Conservation (phyloP, 257 asterid genomes). For the Rehmannia glutinosa region DNA sequence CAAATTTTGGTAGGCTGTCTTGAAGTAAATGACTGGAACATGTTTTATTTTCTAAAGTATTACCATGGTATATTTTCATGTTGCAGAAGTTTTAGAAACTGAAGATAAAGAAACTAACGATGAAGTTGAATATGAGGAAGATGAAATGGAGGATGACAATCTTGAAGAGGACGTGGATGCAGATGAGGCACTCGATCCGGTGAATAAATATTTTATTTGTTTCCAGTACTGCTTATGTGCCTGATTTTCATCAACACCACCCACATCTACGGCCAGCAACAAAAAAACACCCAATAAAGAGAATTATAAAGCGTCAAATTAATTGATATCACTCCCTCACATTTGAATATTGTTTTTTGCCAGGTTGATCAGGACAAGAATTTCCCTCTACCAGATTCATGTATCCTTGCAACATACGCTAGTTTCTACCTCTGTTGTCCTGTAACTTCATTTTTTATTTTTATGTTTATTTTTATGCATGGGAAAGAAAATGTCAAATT, state of each 20-base stretch:
- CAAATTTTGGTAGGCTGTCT: neutral
- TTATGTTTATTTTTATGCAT: neutral
- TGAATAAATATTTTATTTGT: constrained; percentile 13
- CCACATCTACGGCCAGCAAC: neutral
- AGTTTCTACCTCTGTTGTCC: neutral
- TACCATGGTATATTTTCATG: constrained; percentile 7
- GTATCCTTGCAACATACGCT: no score
- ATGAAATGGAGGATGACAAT: constrained; percentile 63
- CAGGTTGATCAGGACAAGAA: constrained; percentile 54
- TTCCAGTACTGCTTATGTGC: neutral
- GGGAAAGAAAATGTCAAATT: neutral
- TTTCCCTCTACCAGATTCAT: constrained; percentile 36
- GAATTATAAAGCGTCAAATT: neutral
- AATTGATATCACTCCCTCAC: neutral
- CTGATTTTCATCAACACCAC: neutral
- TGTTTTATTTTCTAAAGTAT: neutral
- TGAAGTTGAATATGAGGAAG: constrained; percentile 54
- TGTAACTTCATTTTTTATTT: neutral
- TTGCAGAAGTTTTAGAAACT: constrained; percentile 37
- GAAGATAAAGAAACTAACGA: constrained; percentile 51
- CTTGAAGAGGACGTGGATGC: constrained; percentile 57
- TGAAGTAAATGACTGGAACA: neutral
- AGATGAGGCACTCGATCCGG: constrained; percentile 51
- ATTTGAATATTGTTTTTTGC: constrained; percentile 15
- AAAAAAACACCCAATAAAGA: neutral